Conservation (phyloP, 2,329 filamentous ascomycete species). For the Colletotrichum endophyticum region DNA sequence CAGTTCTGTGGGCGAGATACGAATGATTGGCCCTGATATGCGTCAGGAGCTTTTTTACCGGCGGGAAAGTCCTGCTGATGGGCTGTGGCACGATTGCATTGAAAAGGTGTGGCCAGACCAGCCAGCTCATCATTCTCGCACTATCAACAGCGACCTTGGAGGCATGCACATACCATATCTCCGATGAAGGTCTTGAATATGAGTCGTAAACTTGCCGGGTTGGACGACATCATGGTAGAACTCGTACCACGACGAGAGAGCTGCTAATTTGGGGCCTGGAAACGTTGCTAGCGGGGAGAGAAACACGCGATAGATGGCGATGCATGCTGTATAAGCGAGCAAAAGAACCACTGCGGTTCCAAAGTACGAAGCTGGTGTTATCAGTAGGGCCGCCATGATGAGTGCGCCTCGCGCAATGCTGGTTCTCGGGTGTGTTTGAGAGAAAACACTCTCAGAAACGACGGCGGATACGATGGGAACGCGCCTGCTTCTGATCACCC, state of each 20-base stretch:
- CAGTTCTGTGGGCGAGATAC: constrained; percentile 38
- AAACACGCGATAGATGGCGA: constrained; percentile 24
- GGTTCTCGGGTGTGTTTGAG: not conserved
- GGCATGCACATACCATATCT: constrained; percentile 31
- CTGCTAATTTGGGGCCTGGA: constrained; percentile 36
- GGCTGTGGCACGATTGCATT: not conserved
- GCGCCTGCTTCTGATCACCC: not conserved
- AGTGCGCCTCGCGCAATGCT: not conserved
- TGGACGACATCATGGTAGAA: constrained; percentile 34
- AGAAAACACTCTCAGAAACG: not conserved
- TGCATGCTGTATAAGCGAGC: not conserved
- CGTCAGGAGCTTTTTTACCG: not conserved
- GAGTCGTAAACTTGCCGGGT: constrained; percentile 29
- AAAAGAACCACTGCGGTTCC: not conserved
- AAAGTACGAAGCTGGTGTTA: not conserved
- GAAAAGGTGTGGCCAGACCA: not conserved
- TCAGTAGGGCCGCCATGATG: not conserved
- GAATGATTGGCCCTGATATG: constrained; percentile 35
- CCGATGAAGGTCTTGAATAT: constrained; percentile 36
- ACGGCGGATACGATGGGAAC: not conserved
- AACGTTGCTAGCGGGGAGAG: constrained; percentile 30
- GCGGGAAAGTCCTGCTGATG: not conserved
- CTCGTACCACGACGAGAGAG: constrained; percentile 34
- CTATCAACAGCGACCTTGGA: not conserved
- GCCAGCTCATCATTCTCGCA: not conserved